A percentile compares a stretch with the other conserved stretches of the same genome.
phyloP scores from a whole-genome alignment of 2,329 filamentous ascomycete genomes.

The Penicillium palitans region DNA sequence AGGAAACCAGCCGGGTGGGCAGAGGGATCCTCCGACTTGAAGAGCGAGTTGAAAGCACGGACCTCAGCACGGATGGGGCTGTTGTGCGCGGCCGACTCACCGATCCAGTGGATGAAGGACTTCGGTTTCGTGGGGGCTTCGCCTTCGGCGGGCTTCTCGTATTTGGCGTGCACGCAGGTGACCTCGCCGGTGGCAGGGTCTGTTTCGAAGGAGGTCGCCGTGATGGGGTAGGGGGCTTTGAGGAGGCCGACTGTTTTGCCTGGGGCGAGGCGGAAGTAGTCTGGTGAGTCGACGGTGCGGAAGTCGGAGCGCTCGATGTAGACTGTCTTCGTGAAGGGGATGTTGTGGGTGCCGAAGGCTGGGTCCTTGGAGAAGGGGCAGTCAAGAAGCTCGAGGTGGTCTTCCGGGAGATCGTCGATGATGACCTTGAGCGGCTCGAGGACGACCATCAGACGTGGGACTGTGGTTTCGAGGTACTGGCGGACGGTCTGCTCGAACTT shows the following conservation, averaged over 20 bases:
- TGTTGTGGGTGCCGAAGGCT: constrained; percentile 51
- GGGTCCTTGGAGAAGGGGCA: constrained; percentile 80
- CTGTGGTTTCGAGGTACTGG: constrained; percentile 81
- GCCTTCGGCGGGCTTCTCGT: constrained; percentile 66
- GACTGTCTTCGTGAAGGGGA: constrained; percentile 71
- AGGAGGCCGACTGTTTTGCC: constrained; percentile 73
- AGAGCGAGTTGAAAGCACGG: constrained; percentile 77
- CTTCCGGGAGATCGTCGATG: constrained; percentile 74
- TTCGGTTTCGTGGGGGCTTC: constrained; percentile 66
- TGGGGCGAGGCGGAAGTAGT: constrained; percentile 77
- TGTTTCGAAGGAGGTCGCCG: constrained; percentile 66
- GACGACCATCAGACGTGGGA: constrained; percentile 85
- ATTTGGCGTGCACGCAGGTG: constrained; percentile 64
- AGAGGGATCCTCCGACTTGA: constrained; percentile 82
- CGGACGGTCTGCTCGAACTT: constrained; percentile 86
- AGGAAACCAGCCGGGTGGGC: constrained; percentile 77
- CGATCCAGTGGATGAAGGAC: constrained; percentile 87
- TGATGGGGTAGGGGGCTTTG: constrained; percentile 69
- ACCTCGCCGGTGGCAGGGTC: constrained; percentile 65
- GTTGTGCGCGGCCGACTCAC: constrained; percentile 62
- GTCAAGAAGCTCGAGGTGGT: constrained; percentile 64
- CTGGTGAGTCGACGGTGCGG: constrained; percentile 67
- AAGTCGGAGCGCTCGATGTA: constrained; percentile 85
- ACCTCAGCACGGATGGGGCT: constrained; percentile 67
- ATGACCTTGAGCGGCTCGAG: constrained; percentile 80